Percentiles rank a stretch among this genome's conserved stretches.
Evolutionary conservation across 495 filamentous ascomycete species (phyloP).

Genomic region (Rhypophila decipiens): DNA sequence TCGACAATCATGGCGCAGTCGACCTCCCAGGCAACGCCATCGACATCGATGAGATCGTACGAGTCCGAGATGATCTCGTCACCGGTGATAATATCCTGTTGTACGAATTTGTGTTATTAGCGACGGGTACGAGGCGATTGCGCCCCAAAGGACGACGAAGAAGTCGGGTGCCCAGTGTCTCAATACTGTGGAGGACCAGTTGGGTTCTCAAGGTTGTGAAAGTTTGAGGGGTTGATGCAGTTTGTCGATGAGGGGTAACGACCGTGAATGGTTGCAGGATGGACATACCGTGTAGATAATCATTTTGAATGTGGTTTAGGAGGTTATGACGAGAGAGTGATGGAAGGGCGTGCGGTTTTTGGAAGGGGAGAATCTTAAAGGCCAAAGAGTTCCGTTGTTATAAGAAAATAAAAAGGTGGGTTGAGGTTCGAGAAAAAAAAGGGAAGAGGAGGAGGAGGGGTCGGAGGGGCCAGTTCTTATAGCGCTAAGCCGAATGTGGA

Average conservation of each 20-base stretch:
- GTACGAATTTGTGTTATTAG: constrained; percentile 8
- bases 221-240: no score
- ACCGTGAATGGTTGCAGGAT: no score
- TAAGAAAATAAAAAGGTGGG: constrained; percentile 5
- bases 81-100: constrained; percentile 77
- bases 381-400: constrained; percentile 3
- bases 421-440: constrained; percentile 6
- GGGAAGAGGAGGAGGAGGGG: constrained; percentile 17
- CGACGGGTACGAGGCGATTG: constrained; percentile 1
- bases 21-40: constrained; percentile 74
- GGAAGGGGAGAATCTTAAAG: constrained; percentile 12
- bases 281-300: constrained; percentile 86
- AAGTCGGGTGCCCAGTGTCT: no score
- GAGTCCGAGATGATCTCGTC: constrained; percentile 97
- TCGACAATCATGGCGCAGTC: constrained; percentile 82
- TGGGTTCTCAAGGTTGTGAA: no score
- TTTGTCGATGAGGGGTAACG: no score
- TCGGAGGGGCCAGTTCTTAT: constrained; percentile 24
- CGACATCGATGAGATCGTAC: constrained; percentile 69
- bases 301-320: constrained; percentile 54
- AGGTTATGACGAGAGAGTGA: constrained; percentile 8
- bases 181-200: no score
- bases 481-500: constrained; percentile 13
- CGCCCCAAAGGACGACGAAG: no score
- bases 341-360: constrained; percentile 4